phyloP scores from a whole-genome alignment of 495 filamentous ascomycete species.

The Evansstolkia leycettana region DNA sequence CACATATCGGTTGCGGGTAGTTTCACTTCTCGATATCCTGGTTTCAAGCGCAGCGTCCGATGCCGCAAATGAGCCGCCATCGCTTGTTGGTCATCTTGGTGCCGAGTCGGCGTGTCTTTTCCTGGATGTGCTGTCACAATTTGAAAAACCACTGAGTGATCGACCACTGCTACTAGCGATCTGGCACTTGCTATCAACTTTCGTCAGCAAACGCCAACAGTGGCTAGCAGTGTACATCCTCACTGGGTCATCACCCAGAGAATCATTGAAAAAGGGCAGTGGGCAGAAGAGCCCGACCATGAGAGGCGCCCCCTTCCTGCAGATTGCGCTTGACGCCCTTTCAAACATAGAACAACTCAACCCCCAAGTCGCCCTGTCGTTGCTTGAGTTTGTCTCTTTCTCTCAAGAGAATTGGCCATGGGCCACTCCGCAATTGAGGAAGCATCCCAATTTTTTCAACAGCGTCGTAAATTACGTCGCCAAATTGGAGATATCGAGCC shows the following conservation, averaged over 20 bases:
- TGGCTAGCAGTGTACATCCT: slow-evolving; percentile 91
- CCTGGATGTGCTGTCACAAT: slow-evolving; percentile 58
- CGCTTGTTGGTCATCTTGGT: slow-evolving; percentile 77
- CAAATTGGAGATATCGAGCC: slow-evolving; percentile 38
- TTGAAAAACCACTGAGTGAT: slow-evolving; percentile 66
- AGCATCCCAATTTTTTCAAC: slow-evolving; percentile 58
- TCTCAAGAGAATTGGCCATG: slow-evolving; percentile 90
- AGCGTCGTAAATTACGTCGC: slow-evolving; percentile 58
- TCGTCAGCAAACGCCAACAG: slow-evolving; percentile 82
- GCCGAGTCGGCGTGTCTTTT: slow-evolving; percentile 72
- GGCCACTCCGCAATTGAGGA: slow-evolving; percentile 65
- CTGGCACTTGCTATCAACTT: slow-evolving; percentile 79
- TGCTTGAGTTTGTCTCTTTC: slow-evolving; percentile 74
- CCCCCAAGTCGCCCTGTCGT: slow-evolving; percentile 48
- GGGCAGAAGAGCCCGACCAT: slow-evolving; percentile 21
- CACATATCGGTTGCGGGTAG: slow-evolving; percentile 48
- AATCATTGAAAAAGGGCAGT: slow-evolving; percentile 48
- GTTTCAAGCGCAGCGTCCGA: slow-evolving; percentile 53
- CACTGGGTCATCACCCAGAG: slow-evolving; percentile 70
- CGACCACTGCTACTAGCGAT: slow-evolving; percentile 47
- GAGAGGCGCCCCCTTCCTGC: slow-evolving; percentile 52
- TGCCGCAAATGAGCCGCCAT: slow-evolving; percentile 61
- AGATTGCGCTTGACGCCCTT: slow-evolving; percentile 63
- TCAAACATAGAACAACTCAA: slow-evolving; percentile 51
- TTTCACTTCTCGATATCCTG: slow-evolving; percentile 60